These are phyloP conservation scores for Vigna angularis DNA, from an alignment of 306 rosid genomes.

Conservation along the genomic window DNA sequence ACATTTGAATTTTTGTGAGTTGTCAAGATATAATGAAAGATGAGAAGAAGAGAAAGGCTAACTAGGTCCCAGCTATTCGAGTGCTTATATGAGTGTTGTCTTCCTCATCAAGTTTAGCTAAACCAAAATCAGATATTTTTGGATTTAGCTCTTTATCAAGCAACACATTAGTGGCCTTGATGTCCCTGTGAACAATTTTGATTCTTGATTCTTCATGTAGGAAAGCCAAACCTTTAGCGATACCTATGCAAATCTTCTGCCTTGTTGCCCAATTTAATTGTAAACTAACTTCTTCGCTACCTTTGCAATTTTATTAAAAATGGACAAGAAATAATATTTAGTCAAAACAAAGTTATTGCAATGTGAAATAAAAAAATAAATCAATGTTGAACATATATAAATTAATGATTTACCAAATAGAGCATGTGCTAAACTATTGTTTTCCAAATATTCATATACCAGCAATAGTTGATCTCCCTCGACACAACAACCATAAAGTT, in stretches of 20 bases:
- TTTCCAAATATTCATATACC: constrained; percentile 63
- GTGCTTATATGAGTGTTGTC: constrained; percentile 70
- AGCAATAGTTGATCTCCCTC: constrained; percentile 57
- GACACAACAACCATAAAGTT: constrained; percentile 45
- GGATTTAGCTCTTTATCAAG: not conserved
- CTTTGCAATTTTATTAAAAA: constrained; percentile 21
- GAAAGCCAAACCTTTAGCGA: constrained; percentile 63
- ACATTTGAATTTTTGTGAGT: no score
- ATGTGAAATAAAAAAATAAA: not conserved
- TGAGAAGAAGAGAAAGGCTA: not conserved
- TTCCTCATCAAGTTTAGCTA: constrained; percentile 51
- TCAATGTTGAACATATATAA: not conserved
- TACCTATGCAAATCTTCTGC: constrained; percentile 62
- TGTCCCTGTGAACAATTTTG: constrained; percentile 16
- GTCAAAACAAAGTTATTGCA: not conserved
- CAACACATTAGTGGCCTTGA: not conserved
- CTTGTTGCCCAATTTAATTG: constrained; percentile 64
- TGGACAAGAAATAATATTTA: not conserved
- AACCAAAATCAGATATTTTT: constrained; percentile 8
- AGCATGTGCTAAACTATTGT: constrained; percentile 60
- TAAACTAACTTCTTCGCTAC: constrained; percentile 39
- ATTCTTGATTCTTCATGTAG: constrained; percentile 67
- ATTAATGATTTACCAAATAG: constrained; percentile 50
- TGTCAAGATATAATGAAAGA: not conserved
- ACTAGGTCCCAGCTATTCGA: constrained; percentile 60